Percentiles rank a stretch among this genome's conserved stretches.
Conservation (phyloP, 352 stramenopile species). For the Globisporangium ultimum region DNA sequence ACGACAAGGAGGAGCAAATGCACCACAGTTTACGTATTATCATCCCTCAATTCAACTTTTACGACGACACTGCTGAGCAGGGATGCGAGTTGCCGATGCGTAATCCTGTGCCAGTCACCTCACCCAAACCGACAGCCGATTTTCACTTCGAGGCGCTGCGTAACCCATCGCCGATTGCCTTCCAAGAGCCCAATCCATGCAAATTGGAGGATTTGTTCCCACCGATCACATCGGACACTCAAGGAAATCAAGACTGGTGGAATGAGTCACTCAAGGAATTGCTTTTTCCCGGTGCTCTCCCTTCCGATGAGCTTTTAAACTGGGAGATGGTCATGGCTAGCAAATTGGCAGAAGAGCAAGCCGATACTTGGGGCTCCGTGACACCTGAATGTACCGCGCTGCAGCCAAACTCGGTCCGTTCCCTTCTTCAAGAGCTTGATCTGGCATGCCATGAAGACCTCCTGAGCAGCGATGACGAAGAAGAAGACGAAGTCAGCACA, state of each 20-base stretch:
- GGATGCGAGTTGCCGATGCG: neutral
- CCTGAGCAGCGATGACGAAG: neutral
- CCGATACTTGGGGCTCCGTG: slow-evolving; percentile 4
- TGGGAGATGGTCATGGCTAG: slow-evolving; percentile 30
- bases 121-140: neutral
- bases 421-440: slow-evolving; percentile 13
- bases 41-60: neutral
- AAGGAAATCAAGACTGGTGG: slow-evolving; percentile 27
- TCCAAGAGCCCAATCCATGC: slow-evolving; percentile 4
- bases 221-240: slow-evolving; percentile 13
- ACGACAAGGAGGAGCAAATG: neutral
- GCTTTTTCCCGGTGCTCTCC: slow-evolving; percentile 31
- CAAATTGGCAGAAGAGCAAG: neutral
- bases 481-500: slow-evolving; percentile 8
- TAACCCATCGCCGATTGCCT: slow-evolving; percentile 17
- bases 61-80: neutral
- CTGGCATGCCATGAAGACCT: slow-evolving; percentile 30
- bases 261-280: slow-evolving; percentile 45
- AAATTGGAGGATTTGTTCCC: neutral
- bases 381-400: neutral
- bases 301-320: slow-evolving; percentile 33
- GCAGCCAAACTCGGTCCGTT: neutral
- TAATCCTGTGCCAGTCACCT: neutral
- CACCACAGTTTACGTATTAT: neutral
- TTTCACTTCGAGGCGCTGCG: too few relatives aligned